Evolutionary conservation across 2,329 filamentous ascomycete genomes (phyloP), one percentile per base, ranked within the genome.

Genomic region (Aspergillus fijiensis): DNA sequence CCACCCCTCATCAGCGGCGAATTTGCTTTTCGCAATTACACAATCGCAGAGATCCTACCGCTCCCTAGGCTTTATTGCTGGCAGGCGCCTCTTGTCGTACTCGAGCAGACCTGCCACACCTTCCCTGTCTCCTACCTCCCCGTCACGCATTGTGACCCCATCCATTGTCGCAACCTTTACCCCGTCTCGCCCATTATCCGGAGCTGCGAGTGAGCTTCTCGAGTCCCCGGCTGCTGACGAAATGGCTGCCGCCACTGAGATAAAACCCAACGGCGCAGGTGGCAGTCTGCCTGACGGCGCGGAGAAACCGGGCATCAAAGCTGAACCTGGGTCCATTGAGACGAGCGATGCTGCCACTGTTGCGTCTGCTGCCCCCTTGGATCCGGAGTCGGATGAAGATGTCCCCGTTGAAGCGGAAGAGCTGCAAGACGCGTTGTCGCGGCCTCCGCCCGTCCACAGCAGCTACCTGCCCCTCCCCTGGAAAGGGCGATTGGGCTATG

Each of bases 401-500:
- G 77, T 83, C 23, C 73, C 73, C 4, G 78, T 80, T 10, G 82
- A 85, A 25, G 80, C 83, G 47, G 82, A 84, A 66, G 85, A 87
- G 67, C 75, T 87, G 53, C 81, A 84, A 64, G 81, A 83, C 66
- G 85, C 86, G 21, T 68, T 84, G 25, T 81, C 82, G 9, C 81
- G 91, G 58, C 84, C 89, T 12, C 91, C 92, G 6, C 86, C 92
- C 0, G 87, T 96, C 16, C 90, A 97, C 70, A 96, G 92, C 71
- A 85, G 85, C 64, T 91, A 88, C 69, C 81, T 97, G 21, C 94
- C 94, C 25, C 75, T 97, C 23, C 94, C 93, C 0, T 97, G 93
- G 93, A 92, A 89, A 76, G 94, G 94, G 0, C 85, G 93, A 29
- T 74, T 97, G 62, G 93, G 93, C 60, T 97, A 96, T 83, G 92